These are phyloP conservation scores for Penicillium argentinense DNA, from an alignment of 495 filamentous ascomycete species.

Conservation along the genomic window DNA sequence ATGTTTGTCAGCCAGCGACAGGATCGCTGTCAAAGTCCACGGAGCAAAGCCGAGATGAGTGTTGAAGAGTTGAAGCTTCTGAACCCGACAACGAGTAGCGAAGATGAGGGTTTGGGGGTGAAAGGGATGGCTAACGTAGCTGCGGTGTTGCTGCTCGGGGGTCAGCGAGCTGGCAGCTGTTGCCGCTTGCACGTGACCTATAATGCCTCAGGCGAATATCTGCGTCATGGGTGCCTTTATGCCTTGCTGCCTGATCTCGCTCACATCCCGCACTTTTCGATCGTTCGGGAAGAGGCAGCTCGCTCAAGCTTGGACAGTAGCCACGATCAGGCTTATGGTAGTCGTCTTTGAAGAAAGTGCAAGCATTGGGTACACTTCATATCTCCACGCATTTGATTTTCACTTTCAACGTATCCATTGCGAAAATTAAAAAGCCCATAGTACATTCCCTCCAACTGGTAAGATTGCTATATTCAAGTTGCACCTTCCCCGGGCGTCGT, in stretches of 20 bases:
- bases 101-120: constrained; percentile 8
- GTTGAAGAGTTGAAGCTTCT: background rate
- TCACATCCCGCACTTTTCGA: background rate
- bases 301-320: no score
- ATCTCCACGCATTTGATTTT: no score
- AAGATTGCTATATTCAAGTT: constrained; percentile 5
- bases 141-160: constrained; percentile 17
- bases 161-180: constrained; percentile 30
- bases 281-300: background rate
- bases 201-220: constrained; percentile 17
- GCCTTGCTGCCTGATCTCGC: constrained; percentile 11
- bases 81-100: constrained; percentile 1
- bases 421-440: no score
- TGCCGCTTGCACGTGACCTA: constrained; percentile 27
- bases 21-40: constrained; percentile 14
- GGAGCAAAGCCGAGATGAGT: background rate
- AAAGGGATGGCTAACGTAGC: constrained; percentile 23
- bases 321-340: no score
- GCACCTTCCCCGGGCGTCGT: no score
- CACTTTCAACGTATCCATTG: no score
- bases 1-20: constrained; percentile 31
- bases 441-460: constrained; percentile 24
- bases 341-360: no score
- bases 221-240: constrained; percentile 25
- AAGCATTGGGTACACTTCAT: no score